A percentile compares a stretch with the other conserved stretches of the same genome.
Evolutionary conservation across 2,329 filamentous ascomycete species (phyloP).

Genomic region (Sporothrix inflata): DNA sequence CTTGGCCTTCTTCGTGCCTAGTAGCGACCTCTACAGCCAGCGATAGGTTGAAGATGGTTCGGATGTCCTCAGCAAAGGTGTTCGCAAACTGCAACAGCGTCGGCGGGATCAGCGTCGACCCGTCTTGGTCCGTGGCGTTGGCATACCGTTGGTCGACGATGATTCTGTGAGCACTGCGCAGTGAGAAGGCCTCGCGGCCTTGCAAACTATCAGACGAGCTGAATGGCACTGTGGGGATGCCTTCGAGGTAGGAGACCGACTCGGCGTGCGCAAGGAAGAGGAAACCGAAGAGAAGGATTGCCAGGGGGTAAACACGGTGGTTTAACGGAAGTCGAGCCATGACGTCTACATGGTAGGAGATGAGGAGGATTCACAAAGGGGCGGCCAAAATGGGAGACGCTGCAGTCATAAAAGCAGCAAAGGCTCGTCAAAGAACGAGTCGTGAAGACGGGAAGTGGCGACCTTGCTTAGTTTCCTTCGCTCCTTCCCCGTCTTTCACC

Average conservation of each 20-base stretch:
- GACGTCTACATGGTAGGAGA: neutral
- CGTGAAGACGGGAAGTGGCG: neutral
- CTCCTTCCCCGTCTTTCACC: neutral
- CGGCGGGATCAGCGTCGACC: slow-evolving; percentile 57
- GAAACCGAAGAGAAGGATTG: neutral
- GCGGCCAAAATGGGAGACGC: neutral
- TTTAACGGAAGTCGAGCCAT: neutral
- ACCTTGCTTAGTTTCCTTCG: neutral
- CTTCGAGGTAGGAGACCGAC: neutral
- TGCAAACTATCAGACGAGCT: neutral
- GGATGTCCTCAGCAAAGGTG: slow-evolving; percentile 48
- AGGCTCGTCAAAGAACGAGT: neutral
- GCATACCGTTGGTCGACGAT: slow-evolving; percentile 50
- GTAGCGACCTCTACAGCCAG: slow-evolving; percentile 37
- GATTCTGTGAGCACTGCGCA: neutral
- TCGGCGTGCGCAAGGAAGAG: neutral
- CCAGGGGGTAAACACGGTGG: neutral
- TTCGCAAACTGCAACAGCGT: slow-evolving; percentile 52
- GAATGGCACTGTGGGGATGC: neutral
- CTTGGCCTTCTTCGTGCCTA: slow-evolving; percentile 35
- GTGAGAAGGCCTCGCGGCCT: neutral
- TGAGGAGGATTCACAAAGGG: neutral
- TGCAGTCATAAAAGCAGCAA: neutral
- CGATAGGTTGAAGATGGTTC: neutral
- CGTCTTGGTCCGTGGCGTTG: slow-evolving; percentile 47